Percentiles rank a stretch among this genome's conserved stretches.
Evolutionary conservation across 345 rosid genomes (phyloP).

Genomic region (Aquilaria yunnanensis): DNA sequence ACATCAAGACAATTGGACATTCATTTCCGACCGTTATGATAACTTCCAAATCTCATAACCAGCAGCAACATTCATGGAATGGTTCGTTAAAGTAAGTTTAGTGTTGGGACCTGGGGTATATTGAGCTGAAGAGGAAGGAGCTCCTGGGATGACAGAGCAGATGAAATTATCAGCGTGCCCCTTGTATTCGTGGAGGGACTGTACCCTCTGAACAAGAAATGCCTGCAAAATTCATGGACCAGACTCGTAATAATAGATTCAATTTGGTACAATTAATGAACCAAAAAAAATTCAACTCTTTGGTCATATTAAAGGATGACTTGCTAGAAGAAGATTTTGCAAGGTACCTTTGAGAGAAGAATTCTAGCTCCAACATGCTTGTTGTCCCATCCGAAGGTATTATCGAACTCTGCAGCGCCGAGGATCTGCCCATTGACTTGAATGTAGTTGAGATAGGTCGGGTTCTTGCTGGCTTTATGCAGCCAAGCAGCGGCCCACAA

Average conservation of each 20-base stretch:
- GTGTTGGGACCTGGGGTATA: conserved; percentile 60
- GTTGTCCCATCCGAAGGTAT: conserved; percentile 89
- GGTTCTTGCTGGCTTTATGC: conserved; percentile 64
- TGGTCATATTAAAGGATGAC: background rate
- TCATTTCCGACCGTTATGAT: conserved; percentile 10
- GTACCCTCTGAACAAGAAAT: conserved; percentile 66
- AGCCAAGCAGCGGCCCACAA: conserved; percentile 95
- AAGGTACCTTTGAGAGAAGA: conserved; percentile 66
- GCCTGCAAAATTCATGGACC: conserved; percentile 22
- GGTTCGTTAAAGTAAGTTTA: background rate
- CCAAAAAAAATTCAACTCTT: no score
- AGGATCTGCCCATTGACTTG: conserved; percentile 60
- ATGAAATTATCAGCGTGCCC: conserved; percentile 87
- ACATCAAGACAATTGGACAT: conserved; percentile 2
- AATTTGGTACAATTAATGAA: no score
- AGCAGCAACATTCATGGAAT: background rate
- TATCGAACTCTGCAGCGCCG: conserved; percentile 73
- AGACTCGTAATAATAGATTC: background rate
- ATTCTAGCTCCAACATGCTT: conserved; percentile 78
- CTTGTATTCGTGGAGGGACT: conserved; percentile 69
- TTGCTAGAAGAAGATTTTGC: background rate
- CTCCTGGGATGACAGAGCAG: conserved; percentile 76
- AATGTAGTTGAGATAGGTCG: conserved; percentile 55
- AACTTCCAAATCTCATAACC: background rate
- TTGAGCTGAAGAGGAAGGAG: conserved; percentile 59